These are phyloP conservation scores for Tetragonia tetragonoides DNA, from an alignment of 148 eudicot genomes.

Conservation along the genomic window DNA sequence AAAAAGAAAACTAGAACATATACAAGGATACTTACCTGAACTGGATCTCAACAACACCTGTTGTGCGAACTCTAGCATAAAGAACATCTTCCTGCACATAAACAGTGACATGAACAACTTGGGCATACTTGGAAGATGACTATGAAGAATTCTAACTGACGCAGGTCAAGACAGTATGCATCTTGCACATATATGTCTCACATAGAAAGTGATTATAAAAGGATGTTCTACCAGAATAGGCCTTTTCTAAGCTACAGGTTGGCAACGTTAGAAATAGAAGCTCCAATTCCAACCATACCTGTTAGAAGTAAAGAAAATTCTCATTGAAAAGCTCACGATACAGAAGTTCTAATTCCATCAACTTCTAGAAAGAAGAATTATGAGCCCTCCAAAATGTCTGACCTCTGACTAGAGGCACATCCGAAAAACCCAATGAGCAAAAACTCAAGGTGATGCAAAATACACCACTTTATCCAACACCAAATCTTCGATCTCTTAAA, in stretches of 20 bases:
- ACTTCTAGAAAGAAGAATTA: neutral
- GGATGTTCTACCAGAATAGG: too few species aligned
- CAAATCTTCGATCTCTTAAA: too few species aligned
- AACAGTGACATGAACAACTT: conserved; percentile 8
- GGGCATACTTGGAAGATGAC: neutral
- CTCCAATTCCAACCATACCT: neutral
- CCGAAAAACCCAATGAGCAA: too few species aligned
- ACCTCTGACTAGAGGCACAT: too few species aligned
- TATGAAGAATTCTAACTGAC: neutral
- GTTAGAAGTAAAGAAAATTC: too few species aligned
- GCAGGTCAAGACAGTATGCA: neutral
- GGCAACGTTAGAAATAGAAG: neutral
- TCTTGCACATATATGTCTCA: neutral
- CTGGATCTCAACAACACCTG: conserved; percentile 96
- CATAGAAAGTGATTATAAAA: neutral
- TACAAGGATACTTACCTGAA: conserved; percentile 51
- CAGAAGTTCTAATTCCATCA: conserved; percentile 5
- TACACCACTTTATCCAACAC: too few species aligned
- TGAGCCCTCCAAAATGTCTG: neutral
- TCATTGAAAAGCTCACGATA: neutral
- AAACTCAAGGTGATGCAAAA: too few species aligned
- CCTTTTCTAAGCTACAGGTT: neutral
- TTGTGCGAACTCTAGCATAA: conserved; percentile 91
- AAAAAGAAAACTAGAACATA: neutral
- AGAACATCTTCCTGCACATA: conserved; percentile 87